Percentiles rank a stretch among this genome's conserved stretches.
phyloP scores from a whole-genome alignment of 2,329 filamentous ascomycete species.

The Fusarium subglutinans region DNA sequence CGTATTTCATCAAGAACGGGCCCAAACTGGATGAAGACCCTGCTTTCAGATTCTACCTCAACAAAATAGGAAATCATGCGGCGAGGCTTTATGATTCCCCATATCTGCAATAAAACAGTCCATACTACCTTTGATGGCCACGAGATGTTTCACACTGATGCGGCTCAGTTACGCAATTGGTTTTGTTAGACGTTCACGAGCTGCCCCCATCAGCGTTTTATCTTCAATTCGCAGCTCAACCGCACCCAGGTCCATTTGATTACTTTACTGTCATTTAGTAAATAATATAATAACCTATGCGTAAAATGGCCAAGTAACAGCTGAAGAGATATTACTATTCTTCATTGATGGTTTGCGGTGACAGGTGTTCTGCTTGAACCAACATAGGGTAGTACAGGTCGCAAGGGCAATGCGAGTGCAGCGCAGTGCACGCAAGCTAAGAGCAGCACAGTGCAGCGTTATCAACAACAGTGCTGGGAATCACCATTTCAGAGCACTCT shows the following conservation, averaged over 20 bases:
- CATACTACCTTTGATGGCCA: accelerated
- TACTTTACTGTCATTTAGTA: not conserved
- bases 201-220: too few species aligned
- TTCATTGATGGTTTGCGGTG: too few species aligned
- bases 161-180: accelerated
- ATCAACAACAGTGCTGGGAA: too few species aligned
- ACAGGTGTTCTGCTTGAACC: not conserved
- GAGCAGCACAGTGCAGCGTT: not conserved
- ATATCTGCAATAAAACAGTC: accelerated
- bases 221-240: too few species aligned
- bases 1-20: accelerated
- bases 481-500: not conserved
- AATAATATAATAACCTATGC: not conserved
- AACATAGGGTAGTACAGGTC: not conserved
- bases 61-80: not conserved
- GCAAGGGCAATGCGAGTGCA: not conserved
- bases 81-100: not conserved
- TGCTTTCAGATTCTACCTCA: not conserved
- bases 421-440: not conserved
- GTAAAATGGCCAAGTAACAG: not conserved
- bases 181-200: accelerated
- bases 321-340: not conserved
- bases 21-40: not conserved
- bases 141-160: accelerated
- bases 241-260: too few species aligned